phyloP scores from a whole-genome alignment of 768 basidiomycete species.

The Leucosporidium scottii region DNA sequence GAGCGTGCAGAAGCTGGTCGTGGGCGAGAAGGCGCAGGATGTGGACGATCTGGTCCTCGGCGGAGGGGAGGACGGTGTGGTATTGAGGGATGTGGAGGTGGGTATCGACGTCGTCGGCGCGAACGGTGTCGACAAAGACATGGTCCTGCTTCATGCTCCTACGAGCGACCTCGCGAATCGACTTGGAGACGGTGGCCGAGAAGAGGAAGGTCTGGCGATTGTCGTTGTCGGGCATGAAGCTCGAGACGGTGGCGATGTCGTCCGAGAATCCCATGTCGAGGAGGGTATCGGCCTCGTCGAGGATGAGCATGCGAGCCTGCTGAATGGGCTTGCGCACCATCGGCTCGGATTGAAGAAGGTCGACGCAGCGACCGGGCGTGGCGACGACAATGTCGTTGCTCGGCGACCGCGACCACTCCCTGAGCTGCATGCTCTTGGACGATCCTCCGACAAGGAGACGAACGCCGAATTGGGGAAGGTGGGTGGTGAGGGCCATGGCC shows the following conservation, averaged over 20 bases:
- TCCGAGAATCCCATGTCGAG: constrained; percentile 45
- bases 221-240: constrained; percentile 22
- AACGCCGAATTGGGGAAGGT: constrained; percentile 31
- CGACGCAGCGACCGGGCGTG: constrained; percentile 46
- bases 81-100: constrained; percentile 74
- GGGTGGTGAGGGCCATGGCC: constrained; percentile 55
- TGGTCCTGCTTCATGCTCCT: constrained; percentile 41
- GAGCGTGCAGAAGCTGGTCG: constrained; percentile 69
- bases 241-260: constrained; percentile 64
- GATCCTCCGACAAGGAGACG: constrained; percentile 46
- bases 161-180: constrained; percentile 44
- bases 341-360: constrained; percentile 45
- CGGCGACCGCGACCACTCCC: constrained; percentile 56
- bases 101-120: constrained; percentile 54
- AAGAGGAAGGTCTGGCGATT: constrained; percentile 52
- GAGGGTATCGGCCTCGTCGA: constrained; percentile 54
- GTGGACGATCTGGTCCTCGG: constrained; percentile 68
- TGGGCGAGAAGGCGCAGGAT: constrained; percentile 71
- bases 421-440: constrained; percentile 61
- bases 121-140: constrained; percentile 55
- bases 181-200: constrained; percentile 47
- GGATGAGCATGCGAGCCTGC: constrained; percentile 63
- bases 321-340: constrained; percentile 53
- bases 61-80: constrained; percentile 62
- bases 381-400: constrained; percentile 50